Percentiles rank a stretch among this genome's conserved stretches.
Conservation (phyloP, 2,329 filamentous ascomycete species). For the Nemania diffusa region DNA sequence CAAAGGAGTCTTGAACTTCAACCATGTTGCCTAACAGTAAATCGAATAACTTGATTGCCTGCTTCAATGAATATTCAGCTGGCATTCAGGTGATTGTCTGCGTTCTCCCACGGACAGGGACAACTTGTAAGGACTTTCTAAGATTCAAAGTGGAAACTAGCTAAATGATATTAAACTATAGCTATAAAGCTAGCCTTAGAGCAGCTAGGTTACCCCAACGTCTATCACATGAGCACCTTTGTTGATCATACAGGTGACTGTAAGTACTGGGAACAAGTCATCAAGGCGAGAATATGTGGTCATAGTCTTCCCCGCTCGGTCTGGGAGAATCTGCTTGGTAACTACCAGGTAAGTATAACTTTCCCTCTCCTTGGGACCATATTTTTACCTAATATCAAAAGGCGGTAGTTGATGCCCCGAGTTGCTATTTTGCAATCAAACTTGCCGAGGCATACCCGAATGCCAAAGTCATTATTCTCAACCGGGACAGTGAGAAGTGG, state of each 20-base stretch:
- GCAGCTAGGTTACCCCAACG: conserved; percentile 28
- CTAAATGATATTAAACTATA: conserved; percentile 5
- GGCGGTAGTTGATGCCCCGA: conserved; percentile 32
- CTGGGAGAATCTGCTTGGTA: conserved; percentile 28
- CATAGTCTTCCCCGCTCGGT: conserved; percentile 19
- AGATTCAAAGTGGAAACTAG: background rate
- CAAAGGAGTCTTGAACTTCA: background rate
- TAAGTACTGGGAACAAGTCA: conserved; percentile 25
- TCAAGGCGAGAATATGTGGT: conserved; percentile 27
- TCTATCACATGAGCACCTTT: conserved; percentile 37
- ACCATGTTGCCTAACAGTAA: conserved; percentile 4
- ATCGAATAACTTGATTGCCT: background rate
- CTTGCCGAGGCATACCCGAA: conserved; percentile 36
- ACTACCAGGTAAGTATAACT: conserved; percentile 27
- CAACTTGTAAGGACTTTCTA: conserved; percentile 28
- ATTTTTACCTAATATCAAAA: conserved; percentile 10
- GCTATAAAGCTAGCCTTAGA: conserved; percentile 36
- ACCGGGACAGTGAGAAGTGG: conserved; percentile 37
- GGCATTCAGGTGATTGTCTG: conserved; percentile 35
- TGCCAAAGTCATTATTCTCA: conserved; percentile 38
- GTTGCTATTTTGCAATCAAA: conserved; percentile 36
- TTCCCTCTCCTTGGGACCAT: background rate
- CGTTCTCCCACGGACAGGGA: conserved; percentile 36
- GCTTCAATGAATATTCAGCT: background rate
- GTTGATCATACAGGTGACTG: conserved; percentile 29